phyloP scores from a whole-genome alignment of 1,284 basidiomycete species.

The Rhizoctonia solani region DNA sequence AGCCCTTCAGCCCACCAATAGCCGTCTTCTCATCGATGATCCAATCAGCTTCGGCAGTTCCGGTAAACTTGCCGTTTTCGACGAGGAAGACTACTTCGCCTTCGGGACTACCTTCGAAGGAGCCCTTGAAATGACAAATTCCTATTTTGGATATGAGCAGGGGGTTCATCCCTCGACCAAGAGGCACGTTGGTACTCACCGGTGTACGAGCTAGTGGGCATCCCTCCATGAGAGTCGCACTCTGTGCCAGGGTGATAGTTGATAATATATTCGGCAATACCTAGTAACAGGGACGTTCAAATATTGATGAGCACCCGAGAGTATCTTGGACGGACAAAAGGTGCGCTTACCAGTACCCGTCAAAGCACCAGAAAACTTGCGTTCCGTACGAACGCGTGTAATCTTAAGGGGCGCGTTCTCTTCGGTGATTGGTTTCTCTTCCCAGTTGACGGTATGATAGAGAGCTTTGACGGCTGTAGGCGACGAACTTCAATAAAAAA shows the following conservation, averaged over 20 bases:
- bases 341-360: slow-evolving; percentile 25
- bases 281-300: neutral
- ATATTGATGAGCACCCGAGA: too few relatives aligned
- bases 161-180: too few relatives aligned
- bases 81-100: slow-evolving; percentile 35
- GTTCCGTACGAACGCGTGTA: slow-evolving; percentile 30
- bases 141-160: neutral
- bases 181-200: slow-evolving; percentile 1
- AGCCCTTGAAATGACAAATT: slow-evolving; percentile 33
- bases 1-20: slow-evolving; percentile 31
- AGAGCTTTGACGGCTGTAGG: slow-evolving; percentile 8
- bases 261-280: slow-evolving; percentile 34
- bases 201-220: slow-evolving; percentile 27
- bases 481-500: neutral
- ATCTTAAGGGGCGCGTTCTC: slow-evolving; percentile 29
- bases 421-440: slow-evolving; percentile 26
- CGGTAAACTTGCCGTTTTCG: slow-evolving; percentile 10
- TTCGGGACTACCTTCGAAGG: slow-evolving; percentile 25
- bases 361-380: slow-evolving; percentile 37
- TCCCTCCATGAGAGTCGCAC: slow-evolving; percentile 26
- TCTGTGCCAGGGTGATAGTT: slow-evolving; percentile 29
- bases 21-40: slow-evolving; percentile 29
- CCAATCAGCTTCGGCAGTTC: slow-evolving; percentile 28
- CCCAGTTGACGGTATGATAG: slow-evolving; percentile 19
- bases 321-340: too few relatives aligned